These are phyloP conservation scores for Dendrostoma leiphaemia DNA, from an alignment of 2,329 filamentous ascomycete species.

Conservation along the genomic window DNA sequence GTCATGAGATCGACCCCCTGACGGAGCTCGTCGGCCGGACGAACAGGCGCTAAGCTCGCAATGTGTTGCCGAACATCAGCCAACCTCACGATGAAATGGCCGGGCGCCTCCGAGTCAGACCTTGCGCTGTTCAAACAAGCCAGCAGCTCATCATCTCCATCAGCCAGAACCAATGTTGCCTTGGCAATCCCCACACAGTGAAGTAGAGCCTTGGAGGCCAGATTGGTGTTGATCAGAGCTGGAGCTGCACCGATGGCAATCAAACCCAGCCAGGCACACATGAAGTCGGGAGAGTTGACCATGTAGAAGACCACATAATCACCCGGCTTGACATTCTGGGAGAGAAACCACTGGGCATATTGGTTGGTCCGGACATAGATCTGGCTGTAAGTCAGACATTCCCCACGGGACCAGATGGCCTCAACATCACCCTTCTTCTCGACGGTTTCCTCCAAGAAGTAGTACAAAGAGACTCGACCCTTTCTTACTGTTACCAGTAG, in stretches of 20 bases:
- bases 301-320: slow-evolving; percentile 67
- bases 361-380: slow-evolving; percentile 55
- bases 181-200: slow-evolving; percentile 63
- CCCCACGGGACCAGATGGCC: slow-evolving; percentile 66
- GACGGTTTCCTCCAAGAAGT: slow-evolving; percentile 59
- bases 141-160: slow-evolving; percentile 52
- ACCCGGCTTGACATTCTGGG: slow-evolving; percentile 55
- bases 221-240: slow-evolving; percentile 69
- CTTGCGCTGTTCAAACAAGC: slow-evolving; percentile 57
- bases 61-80: slow-evolving; percentile 43
- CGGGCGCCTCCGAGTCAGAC: slow-evolving; percentile 44
- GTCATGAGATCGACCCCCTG: slow-evolving; percentile 45
- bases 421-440: slow-evolving; percentile 49
- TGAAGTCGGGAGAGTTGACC: slow-evolving; percentile 65
- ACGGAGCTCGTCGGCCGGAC: slow-evolving; percentile 56
- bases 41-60: slow-evolving; percentile 42
- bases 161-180: slow-evolving; percentile 56
- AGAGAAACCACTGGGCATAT: slow-evolving; percentile 61
- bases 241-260: slow-evolving; percentile 67
- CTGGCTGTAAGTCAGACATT: slow-evolving; percentile 58
- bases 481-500: slow-evolving; percentile 39
- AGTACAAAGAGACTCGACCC: slow-evolving; percentile 61
- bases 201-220: slow-evolving; percentile 60
- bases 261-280: slow-evolving; percentile 63
- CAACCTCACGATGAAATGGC: slow-evolving; percentile 56